A percentile compares a stretch with the other conserved stretches of the same genome.
These are phyloP conservation scores for Polychytrium aggregatum DNA, from an alignment of 192 early-diverging fungal genomes.

Conservation along the genomic window DNA sequence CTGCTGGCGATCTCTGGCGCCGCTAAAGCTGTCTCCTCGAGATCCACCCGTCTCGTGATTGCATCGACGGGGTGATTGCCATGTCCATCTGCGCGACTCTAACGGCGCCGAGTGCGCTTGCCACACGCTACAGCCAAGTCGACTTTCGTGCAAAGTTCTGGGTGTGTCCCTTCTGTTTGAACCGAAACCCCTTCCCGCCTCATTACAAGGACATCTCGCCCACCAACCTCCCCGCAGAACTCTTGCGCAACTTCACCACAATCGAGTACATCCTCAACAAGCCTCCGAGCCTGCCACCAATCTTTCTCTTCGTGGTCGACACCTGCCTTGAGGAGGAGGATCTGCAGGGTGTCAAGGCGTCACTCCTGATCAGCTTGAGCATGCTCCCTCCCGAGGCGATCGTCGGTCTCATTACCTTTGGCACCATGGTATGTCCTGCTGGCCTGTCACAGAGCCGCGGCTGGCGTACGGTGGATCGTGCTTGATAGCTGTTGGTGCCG, in stretches of 20 bases:
- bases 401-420: slow-evolving; percentile 93
- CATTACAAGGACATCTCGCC: slow-evolving; percentile 94
- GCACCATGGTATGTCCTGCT: slow-evolving; percentile 77
- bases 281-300: slow-evolving; percentile 71
- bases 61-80: no score
- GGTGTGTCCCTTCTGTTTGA: slow-evolving; percentile 98
- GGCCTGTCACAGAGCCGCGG: no score
- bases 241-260: slow-evolving; percentile 83
- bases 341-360: slow-evolving; percentile 90
- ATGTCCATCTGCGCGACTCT: no score
- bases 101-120: no score
- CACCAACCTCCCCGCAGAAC: slow-evolving; percentile 85
- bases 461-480: no score
- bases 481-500: no score
- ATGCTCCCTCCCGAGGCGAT: slow-evolving; percentile 84
- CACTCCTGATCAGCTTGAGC: slow-evolving; percentile 79
- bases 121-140: slow-evolving; percentile 63
- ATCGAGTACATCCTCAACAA: slow-evolving; percentile 91
- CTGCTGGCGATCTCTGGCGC: no score
- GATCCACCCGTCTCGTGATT: no score
- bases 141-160: slow-evolving; percentile 92
- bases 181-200: slow-evolving; percentile 92
- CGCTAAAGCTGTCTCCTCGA: no score
- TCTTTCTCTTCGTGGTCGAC: slow-evolving; percentile 96
- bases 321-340: slow-evolving; percentile 93